Evolutionary conservation across 2,329 filamentous ascomycete genomes (phyloP), one percentile per base, ranked within the genome.

Genomic region (Stemphylium beticola): DNA sequence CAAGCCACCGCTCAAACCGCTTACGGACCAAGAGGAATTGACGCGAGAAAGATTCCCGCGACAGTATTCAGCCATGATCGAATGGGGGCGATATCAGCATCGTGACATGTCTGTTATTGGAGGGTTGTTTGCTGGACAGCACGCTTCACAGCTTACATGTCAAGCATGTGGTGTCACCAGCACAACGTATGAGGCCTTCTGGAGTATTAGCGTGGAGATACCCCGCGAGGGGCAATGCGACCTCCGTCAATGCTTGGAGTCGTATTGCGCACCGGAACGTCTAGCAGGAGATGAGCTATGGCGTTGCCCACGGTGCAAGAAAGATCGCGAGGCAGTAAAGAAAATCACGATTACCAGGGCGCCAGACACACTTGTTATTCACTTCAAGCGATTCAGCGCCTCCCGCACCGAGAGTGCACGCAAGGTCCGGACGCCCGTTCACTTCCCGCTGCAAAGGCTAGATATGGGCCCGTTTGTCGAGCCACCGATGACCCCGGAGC

Each of bases 71-170:
- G 87, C 89, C 0, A 81, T 82, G 48, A 85, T 88, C 32, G 91
- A 91, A 74, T 96, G 92, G 92, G 77, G 80, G 17, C 82, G 85
- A 14, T 90, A 92, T 71, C 83, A 82, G 33, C 84, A 87, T 58
- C 82, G 84, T 41, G 90, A 92, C 69, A 80, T 83, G 60, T 93
- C 89, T n/a, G 86, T 91, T 53, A 84, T 96, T 53, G 90, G 91
- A 56, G 85, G 85, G 37, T 85, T 93, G 64, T 96, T 93, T 79
- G 90, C 89, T 4, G 89, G 89, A 2, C 84, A 89, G 66, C 84
- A 88, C 67, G 84, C 84, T 18, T 87, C 84, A 36, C 81, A 82
- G 43, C 75, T 89, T 3, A 81, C 80, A 11, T 89, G 87, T 66
- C 81, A 82, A 7, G 84, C 83, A 14, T 89, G 87, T 67, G 79